Evolutionary conservation across 2,329 filamentous ascomycete species (phyloP).

Genomic region (Teratosphaeria pseudoeucalypti): DNA sequence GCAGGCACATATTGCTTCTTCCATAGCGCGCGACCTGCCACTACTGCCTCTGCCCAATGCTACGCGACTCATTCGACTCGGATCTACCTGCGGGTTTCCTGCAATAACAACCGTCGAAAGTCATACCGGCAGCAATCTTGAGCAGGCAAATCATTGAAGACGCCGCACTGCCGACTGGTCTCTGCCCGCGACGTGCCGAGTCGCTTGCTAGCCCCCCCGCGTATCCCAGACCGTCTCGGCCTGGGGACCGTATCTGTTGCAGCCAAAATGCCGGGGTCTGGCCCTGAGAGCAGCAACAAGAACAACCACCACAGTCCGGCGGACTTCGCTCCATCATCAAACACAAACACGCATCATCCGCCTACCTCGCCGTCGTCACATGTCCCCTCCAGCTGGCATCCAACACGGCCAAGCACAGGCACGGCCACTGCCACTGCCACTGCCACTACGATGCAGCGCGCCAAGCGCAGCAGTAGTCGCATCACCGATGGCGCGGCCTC

Average conservation of each 20-base stretch:
- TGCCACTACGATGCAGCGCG: constrained; percentile 6
- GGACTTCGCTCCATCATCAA: not conserved
- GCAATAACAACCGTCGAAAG: not conserved
- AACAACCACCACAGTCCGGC: not conserved
- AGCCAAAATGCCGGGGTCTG: constrained; percentile 1
- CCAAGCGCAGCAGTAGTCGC: constrained; percentile 58
- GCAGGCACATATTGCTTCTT: not conserved
- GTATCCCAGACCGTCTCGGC: not conserved
- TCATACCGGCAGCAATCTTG: not conserved
- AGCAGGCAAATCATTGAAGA: not conserved
- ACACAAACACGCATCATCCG: not conserved
- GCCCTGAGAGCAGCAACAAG: not conserved
- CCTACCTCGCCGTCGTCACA: not conserved
- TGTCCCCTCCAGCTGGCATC: not conserved
- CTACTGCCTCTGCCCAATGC: not conserved
- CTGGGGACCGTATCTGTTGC: not conserved
- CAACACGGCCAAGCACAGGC: constrained; percentile 1
- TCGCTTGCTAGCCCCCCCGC: not conserved
- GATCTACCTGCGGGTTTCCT: not conserved
- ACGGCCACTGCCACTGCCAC: not conserved
- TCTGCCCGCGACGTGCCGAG: not conserved
- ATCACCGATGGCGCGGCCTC: constrained; percentile 59
- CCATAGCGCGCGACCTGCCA: not conserved
- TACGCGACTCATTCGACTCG: not conserved
- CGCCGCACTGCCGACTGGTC: not conserved